phyloP scores from a whole-genome alignment of 2,329 filamentous ascomycete species.

The Botrytis byssoidea region DNA sequence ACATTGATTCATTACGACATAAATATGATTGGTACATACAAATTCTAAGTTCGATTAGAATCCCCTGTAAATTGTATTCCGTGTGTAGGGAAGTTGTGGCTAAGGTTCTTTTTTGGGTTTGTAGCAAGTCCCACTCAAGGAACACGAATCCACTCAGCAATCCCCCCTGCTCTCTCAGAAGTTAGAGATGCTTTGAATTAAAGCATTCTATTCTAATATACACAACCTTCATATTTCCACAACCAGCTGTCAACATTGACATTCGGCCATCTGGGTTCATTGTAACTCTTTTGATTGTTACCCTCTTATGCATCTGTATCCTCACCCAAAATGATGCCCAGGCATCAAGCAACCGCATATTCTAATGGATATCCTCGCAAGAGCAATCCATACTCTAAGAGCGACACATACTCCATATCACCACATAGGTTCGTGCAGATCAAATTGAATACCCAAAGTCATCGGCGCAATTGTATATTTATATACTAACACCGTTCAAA shows the following conservation, averaged over 20 bases:
- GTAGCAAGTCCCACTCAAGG: constrained; percentile 1
- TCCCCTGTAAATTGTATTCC: neutral
- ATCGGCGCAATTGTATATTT: neutral
- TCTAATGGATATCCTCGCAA: constrained; percentile 78
- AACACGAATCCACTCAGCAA: constrained; percentile 21
- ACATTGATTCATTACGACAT: neutral
- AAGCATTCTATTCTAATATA: neutral
- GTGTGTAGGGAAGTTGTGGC: neutral
- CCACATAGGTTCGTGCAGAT: constrained; percentile 70
- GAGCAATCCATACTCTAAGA: constrained; percentile 66
- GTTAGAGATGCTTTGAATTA: constrained; percentile 1
- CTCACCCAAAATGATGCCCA: constrained; percentile 71
- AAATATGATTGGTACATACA: neutral
- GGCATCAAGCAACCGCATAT: constrained; percentile 73
- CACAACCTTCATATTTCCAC: constrained; percentile 10
- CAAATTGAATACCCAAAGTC: neutral
- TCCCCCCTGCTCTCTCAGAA: constrained; percentile 16
- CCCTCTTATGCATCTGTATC: constrained; percentile 51
- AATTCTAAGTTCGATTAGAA: neutral
- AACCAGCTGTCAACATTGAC: constrained; percentile 5
- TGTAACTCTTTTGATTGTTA: constrained; percentile 49
- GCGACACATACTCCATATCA: constrained; percentile 80
- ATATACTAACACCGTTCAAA: constrained; percentile 6
- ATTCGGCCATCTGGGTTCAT: constrained; percentile 19
- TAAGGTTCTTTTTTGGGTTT: constrained; percentile 16